Evolutionary conservation across 2,329 filamentous ascomycete species (phyloP).

Genomic region (Aschersonia sp.): DNA sequence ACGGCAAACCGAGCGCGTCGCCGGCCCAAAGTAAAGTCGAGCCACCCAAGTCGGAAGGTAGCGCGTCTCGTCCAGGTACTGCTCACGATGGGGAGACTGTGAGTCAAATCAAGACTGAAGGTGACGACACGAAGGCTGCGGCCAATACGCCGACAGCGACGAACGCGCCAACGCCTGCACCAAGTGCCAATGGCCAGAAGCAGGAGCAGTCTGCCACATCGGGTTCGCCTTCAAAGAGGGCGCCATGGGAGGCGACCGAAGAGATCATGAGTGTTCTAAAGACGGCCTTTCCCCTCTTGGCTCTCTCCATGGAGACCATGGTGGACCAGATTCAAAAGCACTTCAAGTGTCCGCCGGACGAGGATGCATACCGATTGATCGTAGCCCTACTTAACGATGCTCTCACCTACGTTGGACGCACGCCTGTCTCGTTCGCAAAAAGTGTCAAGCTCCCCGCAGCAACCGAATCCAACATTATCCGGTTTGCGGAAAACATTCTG

Average conservation of each 20-base stretch:
- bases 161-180: slow-evolving; percentile 10
- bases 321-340: slow-evolving; percentile 97
- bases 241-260: slow-evolving; percentile 92
- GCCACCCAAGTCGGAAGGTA: slow-evolving; percentile 19
- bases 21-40: slow-evolving; percentile 41
- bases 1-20: slow-evolving; percentile 28
- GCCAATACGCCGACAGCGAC: slow-evolving; percentile 11
- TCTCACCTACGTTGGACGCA: slow-evolving; percentile 78
- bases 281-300: slow-evolving; percentile 89
- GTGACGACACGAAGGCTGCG: slow-evolving; percentile 17
- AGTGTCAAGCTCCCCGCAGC: slow-evolving; percentile 81
- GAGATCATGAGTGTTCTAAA: slow-evolving; percentile 92
- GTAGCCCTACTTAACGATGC: slow-evolving; percentile 96
- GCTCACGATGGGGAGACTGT: slow-evolving; percentile 31
- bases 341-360: slow-evolving; percentile 96
- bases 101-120: slow-evolving; percentile 29
- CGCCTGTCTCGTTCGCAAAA: slow-evolving; percentile 72
- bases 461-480: slow-evolving; percentile 90
- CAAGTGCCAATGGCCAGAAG: slow-evolving; percentile 8
- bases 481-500: slow-evolving; percentile 91
- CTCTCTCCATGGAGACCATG: slow-evolving; percentile 98
- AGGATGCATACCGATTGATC: slow-evolving; percentile 93
- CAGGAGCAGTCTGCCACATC: slow-evolving; percentile 7
- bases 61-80: slow-evolving; percentile 33
- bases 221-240: slow-evolving; percentile 45